Percentiles rank a stretch among this genome's conserved stretches.
Conservation (phyloP, 1,284 basidiomycete genomes). For the Gymnopus androsaceus region DNA sequence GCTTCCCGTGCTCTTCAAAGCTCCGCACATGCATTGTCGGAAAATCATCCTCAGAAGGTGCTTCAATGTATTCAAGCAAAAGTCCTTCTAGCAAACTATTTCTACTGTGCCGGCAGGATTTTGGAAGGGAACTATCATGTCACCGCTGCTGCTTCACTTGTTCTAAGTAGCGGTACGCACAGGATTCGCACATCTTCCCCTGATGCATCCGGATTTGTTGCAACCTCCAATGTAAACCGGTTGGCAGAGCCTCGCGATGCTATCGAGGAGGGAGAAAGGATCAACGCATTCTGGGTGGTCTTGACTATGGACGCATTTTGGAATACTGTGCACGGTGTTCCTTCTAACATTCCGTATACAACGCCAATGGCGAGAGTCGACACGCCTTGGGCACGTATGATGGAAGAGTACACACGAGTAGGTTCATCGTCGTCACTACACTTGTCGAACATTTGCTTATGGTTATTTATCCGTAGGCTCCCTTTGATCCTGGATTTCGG, state of each 20-base stretch:
- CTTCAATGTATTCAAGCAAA: conserved; percentile 48
- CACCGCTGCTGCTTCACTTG: conserved; percentile 43
- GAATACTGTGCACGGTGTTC: conserved; percentile 36
- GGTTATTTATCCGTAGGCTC: conserved; percentile 16
- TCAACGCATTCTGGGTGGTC: too few relatives aligned
- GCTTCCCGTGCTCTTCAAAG: conserved; percentile 24
- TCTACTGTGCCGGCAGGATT: too few relatives aligned
- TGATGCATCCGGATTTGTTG: background rate
- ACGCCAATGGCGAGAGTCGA: conserved; percentile 35
- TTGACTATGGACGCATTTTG: too few relatives aligned
- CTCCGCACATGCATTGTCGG: conserved; percentile 27
- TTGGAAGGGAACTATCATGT: too few relatives aligned
- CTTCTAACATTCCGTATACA: conserved; percentile 32
- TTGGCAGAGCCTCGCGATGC: conserved; percentile 33
- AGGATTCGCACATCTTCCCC: conserved; percentile 31
- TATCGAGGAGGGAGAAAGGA: conserved; percentile 45
- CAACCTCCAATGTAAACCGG: background rate
- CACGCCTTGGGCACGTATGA: conserved; percentile 40
- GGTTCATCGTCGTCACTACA: conserved; percentile 26
- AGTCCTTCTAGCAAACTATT: too few relatives aligned
- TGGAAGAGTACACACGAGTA: conserved; percentile 32
- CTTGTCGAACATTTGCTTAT: background rate
- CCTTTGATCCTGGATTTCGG: too few relatives aligned
- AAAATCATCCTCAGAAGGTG: conserved; percentile 36
- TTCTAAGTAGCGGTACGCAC: conserved; percentile 39